Conservation (phyloP, 208 protist species). For the Leptomonas pyrrhocoris region DNA sequence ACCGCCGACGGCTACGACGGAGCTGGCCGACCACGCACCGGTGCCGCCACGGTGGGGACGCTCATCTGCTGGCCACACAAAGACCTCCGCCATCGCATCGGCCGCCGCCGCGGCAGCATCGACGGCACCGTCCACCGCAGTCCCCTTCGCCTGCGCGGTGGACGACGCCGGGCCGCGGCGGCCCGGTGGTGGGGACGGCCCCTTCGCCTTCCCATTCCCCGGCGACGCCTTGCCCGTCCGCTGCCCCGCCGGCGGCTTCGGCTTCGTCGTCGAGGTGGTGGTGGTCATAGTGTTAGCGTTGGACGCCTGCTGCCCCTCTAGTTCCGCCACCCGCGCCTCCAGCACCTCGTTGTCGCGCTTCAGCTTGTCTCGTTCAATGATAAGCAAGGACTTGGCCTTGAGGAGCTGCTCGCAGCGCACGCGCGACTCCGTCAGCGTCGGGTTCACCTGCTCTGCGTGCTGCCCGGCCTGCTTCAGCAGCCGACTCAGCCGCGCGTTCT, state of each 20-base stretch:
- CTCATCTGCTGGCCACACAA: slow-evolving; percentile 80
- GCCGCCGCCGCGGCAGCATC: slow-evolving; percentile 5
- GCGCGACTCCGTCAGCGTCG: slow-evolving; percentile 80
- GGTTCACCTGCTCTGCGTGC: slow-evolving; percentile 79
- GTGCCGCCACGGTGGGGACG: slow-evolving; percentile 25
- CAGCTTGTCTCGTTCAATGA: slow-evolving; percentile 83
- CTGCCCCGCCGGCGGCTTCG: slow-evolving; percentile 21
- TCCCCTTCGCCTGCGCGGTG: neutral
- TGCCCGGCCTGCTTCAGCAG: slow-evolving; percentile 75
- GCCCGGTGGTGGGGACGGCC: neutral
- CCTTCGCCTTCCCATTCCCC: slow-evolving; percentile 1
- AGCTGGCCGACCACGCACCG: neutral
- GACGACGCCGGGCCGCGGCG: slow-evolving; percentile 1
- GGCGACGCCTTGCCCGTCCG: slow-evolving; percentile 6
- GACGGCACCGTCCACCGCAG: slow-evolving; percentile 2
- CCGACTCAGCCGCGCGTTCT: slow-evolving; percentile 75
- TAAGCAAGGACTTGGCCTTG: slow-evolving; percentile 84
- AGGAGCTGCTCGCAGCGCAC: slow-evolving; percentile 80
- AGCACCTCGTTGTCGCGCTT: slow-evolving; percentile 55
- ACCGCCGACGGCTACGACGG: neutral
- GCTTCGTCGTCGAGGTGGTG: slow-evolving; percentile 14
- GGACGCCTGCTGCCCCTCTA: slow-evolving; percentile 41
- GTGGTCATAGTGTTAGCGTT: slow-evolving; percentile 19
- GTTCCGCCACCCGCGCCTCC: slow-evolving; percentile 65
- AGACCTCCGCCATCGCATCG: slow-evolving; percentile 31